Evolutionary conservation across 805 yeast genomes (phyloP).

Genomic region (Candida multigemmis): DNA sequence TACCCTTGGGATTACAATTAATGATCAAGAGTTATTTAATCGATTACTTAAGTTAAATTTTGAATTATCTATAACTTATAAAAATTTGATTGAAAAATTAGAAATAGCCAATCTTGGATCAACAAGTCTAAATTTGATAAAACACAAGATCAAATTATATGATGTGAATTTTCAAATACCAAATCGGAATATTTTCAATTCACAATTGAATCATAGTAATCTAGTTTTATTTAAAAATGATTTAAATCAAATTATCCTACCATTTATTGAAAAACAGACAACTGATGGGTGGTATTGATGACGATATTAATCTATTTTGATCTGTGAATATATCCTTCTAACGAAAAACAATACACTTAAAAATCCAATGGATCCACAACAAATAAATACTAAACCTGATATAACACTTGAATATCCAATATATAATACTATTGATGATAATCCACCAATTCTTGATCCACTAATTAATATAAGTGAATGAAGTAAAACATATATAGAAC

Average conservation of each 20-base stretch:
- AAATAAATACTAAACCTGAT: constrained; percentile 61
- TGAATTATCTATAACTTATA: constrained; percentile 26
- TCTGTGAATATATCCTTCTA: constrained; percentile 70
- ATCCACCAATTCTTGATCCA: constrained; percentile 56
- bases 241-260: constrained; percentile 10
- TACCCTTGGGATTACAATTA: constrained; percentile 4
- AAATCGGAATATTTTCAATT: constrained; percentile 1
- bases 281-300: constrained; percentile 24
- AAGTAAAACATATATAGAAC: constrained; percentile 73
- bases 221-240: constrained; percentile 7
- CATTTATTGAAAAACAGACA: constrained; percentile 20
- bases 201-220: not conserved
- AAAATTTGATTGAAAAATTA: constrained; percentile 10
- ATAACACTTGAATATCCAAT: constrained; percentile 75
- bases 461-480: constrained; percentile 73
- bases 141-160: constrained; percentile 14
- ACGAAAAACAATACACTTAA: constrained; percentile 65
- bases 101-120: constrained; percentile 12
- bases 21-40: constrained; percentile 15
- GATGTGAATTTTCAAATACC: constrained; percentile 15
- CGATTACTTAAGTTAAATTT: constrained; percentile 25
- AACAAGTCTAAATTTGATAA: constrained; percentile 11
- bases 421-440: constrained; percentile 69
- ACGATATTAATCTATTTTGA: constrained; percentile 59
- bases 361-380: constrained; percentile 87